Evolutionary conservation across 1,139 yeast species (phyloP), one percentile per base, ranked within the genome.

Genomic region (Debaryomyces subglobosus): DNA sequence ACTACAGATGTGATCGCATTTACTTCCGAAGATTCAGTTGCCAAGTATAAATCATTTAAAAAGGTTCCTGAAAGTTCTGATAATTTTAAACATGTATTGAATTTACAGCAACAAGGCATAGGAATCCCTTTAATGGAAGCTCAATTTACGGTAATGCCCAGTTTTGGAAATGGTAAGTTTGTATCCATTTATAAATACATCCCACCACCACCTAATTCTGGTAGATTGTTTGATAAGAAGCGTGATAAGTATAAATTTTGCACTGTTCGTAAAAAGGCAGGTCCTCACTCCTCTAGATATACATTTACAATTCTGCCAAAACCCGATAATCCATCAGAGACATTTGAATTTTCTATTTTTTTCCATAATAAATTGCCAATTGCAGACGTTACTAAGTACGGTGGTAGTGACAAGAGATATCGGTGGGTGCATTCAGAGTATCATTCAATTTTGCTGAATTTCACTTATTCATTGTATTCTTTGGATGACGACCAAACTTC

Each of bases 81-180:
- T 9, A 39, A 39, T 20, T 39, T 39, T 20, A 16, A n/a, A 12
- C 43, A 39, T 20, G 43, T 39, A 3, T 39, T 39, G 25, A 34
- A 39, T n/a, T 21, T 39, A 29, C 43, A 39, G 18, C 29, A 20
- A 21, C 43, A 29, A 18, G 35, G 43, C 4, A 25, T 39, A 3
- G 43, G 35, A 5, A 16, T 39, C 16, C 43, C 35, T 1, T 39
- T 39, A 24, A 29, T 39, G 23, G 43, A 39, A 20, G 24, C 43
- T 4, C 23, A 13, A n/a, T 39, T 39, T 27, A 27, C 10, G 13
- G 10, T 39, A 13, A 18, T 16, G 15, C 35, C 43, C 3, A 25
- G 34, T 12, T 27, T 39, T 27, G 35, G 24, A n/a, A 29, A 29
- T 29, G 30, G 25, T 5, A 39, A 38, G 18, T 39, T 39, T 20